Base-by-base conservation (phyloP, 2,329 filamentous ascomycete species). In the Penicillium concentricum region DNA sequence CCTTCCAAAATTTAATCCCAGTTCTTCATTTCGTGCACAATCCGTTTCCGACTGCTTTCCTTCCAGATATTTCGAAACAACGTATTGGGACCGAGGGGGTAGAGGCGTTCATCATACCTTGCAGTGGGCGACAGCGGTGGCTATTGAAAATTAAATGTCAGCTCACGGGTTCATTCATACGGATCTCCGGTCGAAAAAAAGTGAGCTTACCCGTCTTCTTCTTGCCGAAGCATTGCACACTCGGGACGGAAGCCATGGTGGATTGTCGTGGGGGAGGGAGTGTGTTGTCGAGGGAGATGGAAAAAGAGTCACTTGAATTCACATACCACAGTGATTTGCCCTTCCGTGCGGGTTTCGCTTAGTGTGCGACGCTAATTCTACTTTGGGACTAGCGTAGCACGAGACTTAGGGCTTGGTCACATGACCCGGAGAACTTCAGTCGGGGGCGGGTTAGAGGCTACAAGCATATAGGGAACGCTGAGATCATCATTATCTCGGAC, bases 221-320 rank as follows among this genome's bases (percentile, higher is more conserved):
- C 89, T 97, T 97, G 88, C 92, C 92, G 90, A 97, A 97, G 90
- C 92, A 96, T 87, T 96, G 92, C 75, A 92, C 89, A 81, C 86
- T 89, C 82, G 90, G 88, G 73, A 84, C 82, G 74, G 87, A 82
- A 80, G 89, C 88, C 87, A 91, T 91, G 80, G 76, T 90, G 83
- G 63, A 65, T 72, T 72, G 72, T 73, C 71, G 71, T 71, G 68
- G 63, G 67, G 67, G 67, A 66, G 69, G 66, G 70, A 70, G 71
- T 71, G 72, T 73, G 71, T 73, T 70, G 72, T 72, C 66, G 71
- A 67, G 63, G 66, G 70, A 69, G 70, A 70, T 70, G 72, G 63
- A 63, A 59, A 67, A 65, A 61, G 64, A 56, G 64, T 62, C 58
- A 55, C 54, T 61, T 62, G 58, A 59, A 62, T 65, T 64, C 64